These are phyloP conservation scores for Yamadazyma triangularis DNA, from an alignment of 1,139 yeast species.

Conservation along the genomic window DNA sequence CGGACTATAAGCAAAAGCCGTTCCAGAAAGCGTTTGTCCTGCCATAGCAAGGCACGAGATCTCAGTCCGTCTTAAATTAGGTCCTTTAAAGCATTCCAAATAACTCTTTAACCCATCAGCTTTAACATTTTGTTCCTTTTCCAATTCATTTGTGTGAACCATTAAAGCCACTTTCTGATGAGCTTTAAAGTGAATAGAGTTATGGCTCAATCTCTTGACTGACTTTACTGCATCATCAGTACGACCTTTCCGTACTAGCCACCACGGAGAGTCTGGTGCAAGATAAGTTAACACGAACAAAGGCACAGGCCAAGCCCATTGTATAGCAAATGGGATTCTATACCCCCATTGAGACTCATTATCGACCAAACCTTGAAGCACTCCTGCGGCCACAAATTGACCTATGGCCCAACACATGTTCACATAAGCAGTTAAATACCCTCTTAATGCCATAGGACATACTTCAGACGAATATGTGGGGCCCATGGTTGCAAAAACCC, in stretches of 20 bases:
- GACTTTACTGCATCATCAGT: conserved; percentile 18
- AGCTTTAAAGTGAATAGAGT: conserved; percentile 14
- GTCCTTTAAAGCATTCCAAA: conserved; percentile 21
- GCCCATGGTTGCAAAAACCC: conserved; percentile 23
- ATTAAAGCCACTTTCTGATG: conserved; percentile 18
- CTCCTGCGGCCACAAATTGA: conserved; percentile 26
- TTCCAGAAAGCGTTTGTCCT: conserved; percentile 19
- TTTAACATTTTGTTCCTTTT: conserved; percentile 16
- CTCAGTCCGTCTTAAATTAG: conserved; percentile 22
- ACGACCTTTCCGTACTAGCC: conserved; percentile 21
- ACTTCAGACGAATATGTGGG: conserved; percentile 23
- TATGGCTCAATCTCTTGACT: conserved; percentile 14
- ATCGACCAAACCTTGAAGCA: conserved; percentile 17
- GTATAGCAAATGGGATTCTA: conserved; percentile 23
- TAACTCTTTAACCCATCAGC: conserved; percentile 18
- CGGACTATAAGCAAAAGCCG: conserved; percentile 18
- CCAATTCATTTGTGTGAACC: conserved; percentile 22
- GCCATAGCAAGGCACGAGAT: conserved; percentile 20
- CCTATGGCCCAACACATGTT: conserved; percentile 30
- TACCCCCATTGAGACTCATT: conserved; percentile 20
- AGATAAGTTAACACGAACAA: conserved; percentile 17
- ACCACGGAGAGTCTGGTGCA: conserved; percentile 26
- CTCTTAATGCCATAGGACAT: conserved; percentile 18
- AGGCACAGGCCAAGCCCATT: conserved; percentile 24
- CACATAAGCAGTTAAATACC: conserved; percentile 22